Conservation (phyloP, 805 yeast species). For the Lipomyces chichibuensis region DNA sequence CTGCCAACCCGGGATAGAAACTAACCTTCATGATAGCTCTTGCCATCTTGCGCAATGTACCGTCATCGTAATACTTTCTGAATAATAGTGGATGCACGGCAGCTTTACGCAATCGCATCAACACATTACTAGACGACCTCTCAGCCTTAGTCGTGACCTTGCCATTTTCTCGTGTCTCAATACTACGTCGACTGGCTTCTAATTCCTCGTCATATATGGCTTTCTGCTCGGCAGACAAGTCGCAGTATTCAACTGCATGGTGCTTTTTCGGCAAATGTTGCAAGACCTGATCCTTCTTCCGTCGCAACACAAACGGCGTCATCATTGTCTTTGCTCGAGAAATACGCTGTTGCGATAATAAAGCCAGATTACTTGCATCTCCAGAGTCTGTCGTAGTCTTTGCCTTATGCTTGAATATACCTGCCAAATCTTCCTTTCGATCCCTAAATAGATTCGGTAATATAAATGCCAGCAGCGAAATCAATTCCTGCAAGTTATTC, state of each 20-base stretch:
- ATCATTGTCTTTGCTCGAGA: constrained; percentile 94
- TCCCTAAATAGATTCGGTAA: constrained; percentile 80
- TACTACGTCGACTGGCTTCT: constrained; percentile 43
- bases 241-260: constrained; percentile 67
- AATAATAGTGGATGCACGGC: constrained; percentile 89
- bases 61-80: constrained; percentile 64
- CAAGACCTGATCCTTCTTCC: constrained; percentile 89
- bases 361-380: constrained; percentile 63
- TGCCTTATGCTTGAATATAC: constrained; percentile 85
- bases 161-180: constrained; percentile 42
- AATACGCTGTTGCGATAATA: constrained; percentile 88
- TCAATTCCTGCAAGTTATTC: constrained; percentile 85
- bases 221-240: constrained; percentile 57
- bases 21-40: constrained; percentile 62
- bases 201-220: constrained; percentile 66
- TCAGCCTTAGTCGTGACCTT: constrained; percentile 42
- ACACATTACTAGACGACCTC: constrained; percentile 62
- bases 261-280: constrained; percentile 81
- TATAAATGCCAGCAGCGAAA: constrained; percentile 87
- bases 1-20: not conserved
- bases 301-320: constrained; percentile 94
- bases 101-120: constrained; percentile 90
- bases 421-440: constrained; percentile 77
- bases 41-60: constrained; percentile 66
- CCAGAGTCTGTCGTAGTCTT: constrained; percentile 61